Base-by-base conservation (phyloP, 1,284 basidiomycete species). In the Leccinum angustisporum region DNA sequence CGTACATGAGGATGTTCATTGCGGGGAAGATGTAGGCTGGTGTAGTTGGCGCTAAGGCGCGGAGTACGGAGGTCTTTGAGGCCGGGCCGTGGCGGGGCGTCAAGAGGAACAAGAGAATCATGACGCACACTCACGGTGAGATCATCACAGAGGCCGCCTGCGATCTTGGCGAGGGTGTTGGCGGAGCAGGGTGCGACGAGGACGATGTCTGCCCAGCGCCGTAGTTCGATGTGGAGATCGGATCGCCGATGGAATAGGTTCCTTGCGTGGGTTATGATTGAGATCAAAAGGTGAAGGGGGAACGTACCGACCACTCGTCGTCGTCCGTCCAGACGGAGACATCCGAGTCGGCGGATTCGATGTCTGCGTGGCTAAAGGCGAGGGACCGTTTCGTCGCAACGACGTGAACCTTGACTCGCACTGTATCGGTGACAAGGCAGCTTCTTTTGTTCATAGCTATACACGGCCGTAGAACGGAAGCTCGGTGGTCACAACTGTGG, bases 1-100 rank as follows among this genome's bases (percentile, higher is more conserved):
- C 84, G 73, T 92, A 98, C 97, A 99, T 98, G 66, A 93, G 80
- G 5, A 96, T 98, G 75, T 99, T 99, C 97, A 98, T 99, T 0
- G 97, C 97, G 3, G 97, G 97, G 70, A 95, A 98, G 34, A 98
- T 77, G 68, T 90, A 91, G 16, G 93, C 94, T 2, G 91, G 90
- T 0, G 91, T 97, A 2, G 82, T 82, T 0, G 93, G 90, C 8
- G 90, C 81, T 0, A 97, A 80, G 0, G 96, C 97, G n/a, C 96
- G 88, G 62, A 99, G 83, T 9, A 98, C 80, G 5, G 92, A 95
- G 1, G 95, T 96, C 94, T 97, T 51, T 51, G 7, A 14, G 33
- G 31, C 10, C 53, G 18, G 5, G 18, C 10, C 30, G 6, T 10
- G 46, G 13, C 21, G 21, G 48, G 40, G 21, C 48, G 10, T n/a